A percentile compares a stretch with the other conserved stretches of the same genome.
Conservation (phyloP, 164 flowering plant species). For the Aristolochia californica region DNA sequence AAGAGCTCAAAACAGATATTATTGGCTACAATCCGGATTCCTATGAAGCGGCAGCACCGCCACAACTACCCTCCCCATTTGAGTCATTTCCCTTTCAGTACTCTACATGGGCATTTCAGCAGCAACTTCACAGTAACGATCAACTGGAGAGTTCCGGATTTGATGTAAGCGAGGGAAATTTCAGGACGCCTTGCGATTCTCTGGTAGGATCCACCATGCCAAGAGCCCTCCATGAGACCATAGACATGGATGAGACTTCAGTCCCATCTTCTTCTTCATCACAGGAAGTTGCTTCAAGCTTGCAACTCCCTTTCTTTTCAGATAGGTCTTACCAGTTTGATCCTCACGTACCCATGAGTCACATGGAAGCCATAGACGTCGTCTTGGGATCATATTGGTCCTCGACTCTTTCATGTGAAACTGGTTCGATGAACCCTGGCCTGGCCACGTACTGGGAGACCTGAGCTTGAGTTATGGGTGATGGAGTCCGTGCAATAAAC, state of each 20-base stretch:
- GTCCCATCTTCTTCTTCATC: slow-evolving; percentile 11
- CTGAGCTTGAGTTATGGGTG: background rate
- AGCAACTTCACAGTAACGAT: slow-evolving; percentile 8
- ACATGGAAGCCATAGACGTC: slow-evolving; percentile 24
- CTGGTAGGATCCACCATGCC: slow-evolving; percentile 11
- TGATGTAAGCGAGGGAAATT: slow-evolving; percentile 2
- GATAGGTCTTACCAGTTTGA: slow-evolving; percentile 7
- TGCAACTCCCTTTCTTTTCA: slow-evolving; percentile 11
- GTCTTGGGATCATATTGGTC: slow-evolving; percentile 23
- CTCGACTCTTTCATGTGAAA: slow-evolving; percentile 21
- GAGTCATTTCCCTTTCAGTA: slow-evolving; percentile 8
- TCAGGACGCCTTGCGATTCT: slow-evolving; percentile 7
- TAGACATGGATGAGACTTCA: slow-evolving; percentile 12
- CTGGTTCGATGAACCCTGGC: slow-evolving; percentile 25
- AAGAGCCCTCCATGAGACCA: slow-evolving; percentile 15
- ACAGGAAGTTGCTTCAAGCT: slow-evolving; percentile 14
- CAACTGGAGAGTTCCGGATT: slow-evolving; percentile 3
- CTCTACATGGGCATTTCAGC: slow-evolving; percentile 18
- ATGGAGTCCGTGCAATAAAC: no score
- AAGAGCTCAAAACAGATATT: slow-evolving; percentile 7
- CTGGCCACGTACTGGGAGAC: slow-evolving; percentile 20
- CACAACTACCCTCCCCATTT: slow-evolving; percentile 1
- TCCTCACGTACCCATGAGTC: slow-evolving; percentile 8
- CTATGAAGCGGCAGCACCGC: slow-evolving; percentile 2
- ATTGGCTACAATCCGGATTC: slow-evolving; percentile 10